Evolutionary conservation across 768 basidiomycete species (phyloP).

Genomic region (Pleurotus tuber-regium): DNA sequence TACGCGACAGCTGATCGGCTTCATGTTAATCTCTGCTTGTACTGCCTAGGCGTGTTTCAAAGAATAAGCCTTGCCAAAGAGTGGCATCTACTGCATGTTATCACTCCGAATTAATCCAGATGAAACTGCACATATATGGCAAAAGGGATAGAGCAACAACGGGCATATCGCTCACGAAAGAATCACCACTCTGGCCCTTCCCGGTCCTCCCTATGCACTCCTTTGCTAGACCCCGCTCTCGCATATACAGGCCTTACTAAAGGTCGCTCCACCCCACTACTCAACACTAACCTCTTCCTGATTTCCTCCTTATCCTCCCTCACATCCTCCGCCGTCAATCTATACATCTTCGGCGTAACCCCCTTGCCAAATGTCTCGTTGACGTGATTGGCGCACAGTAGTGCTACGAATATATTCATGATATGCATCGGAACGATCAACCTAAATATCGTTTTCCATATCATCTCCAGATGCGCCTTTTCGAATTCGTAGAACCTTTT

Average conservation of each 20-base stretch:
- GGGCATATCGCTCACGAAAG: no score
- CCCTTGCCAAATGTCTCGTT: slow-evolving; percentile 62
- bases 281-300: not conserved
- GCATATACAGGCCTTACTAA: slow-evolving; percentile 19
- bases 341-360: slow-evolving; percentile 57
- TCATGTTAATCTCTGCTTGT: no score
- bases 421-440: slow-evolving; percentile 55
- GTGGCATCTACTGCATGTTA: no score
- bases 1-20: no score
- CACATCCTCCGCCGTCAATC: slow-evolving; percentile 49
- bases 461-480: slow-evolving; percentile 36
- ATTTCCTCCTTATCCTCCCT: slow-evolving; percentile 35
- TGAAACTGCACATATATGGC: no score
- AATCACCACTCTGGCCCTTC: not conserved
- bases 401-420: slow-evolving; percentile 52
- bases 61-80: no score
- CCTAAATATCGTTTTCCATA: slow-evolving; percentile 53
- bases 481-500: slow-evolving; percentile 56
- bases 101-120: no score
- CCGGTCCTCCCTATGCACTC: slow-evolving; percentile 22
- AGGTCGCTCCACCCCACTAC: not conserved
- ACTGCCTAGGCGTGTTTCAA: no score
- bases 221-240: slow-evolving; percentile 18
- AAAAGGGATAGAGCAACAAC: no score
- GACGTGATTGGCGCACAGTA: slow-evolving; percentile 72